Evolutionary conservation across 345 rosid genomes (phyloP).

Genomic region (Chamaenerion angustifolium): DNA sequence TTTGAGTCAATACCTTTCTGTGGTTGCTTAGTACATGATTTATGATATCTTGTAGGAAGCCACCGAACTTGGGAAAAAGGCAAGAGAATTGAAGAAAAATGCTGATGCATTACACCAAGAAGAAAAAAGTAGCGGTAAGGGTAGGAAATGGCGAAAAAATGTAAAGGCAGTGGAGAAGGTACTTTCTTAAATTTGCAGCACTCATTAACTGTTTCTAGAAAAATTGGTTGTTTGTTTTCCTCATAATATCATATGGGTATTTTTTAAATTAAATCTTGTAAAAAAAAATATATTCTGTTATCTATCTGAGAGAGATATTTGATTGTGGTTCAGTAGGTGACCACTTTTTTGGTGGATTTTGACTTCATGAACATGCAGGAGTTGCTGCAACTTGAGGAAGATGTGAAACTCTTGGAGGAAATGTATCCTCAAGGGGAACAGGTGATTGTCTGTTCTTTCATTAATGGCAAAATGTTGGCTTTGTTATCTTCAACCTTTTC

Average conservation of each 20-base stretch:
- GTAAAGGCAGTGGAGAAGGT: slow-evolving; percentile 95
- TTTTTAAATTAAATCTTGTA: too few relatives aligned
- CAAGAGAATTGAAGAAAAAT: slow-evolving; percentile 86
- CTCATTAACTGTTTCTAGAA: neutral
- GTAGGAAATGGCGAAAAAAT: slow-evolving; percentile 95
- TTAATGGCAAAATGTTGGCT: neutral
- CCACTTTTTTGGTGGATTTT: neutral
- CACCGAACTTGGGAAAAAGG: slow-evolving; percentile 95
- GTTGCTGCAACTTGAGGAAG: slow-evolving; percentile 88
- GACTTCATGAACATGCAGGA: slow-evolving; percentile 35
- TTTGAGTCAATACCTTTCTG: slow-evolving; percentile 3
- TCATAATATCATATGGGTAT: too few relatives aligned
- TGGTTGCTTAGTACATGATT: neutral
- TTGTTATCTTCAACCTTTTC: neutral
- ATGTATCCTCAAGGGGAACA: slow-evolving; percentile 98
- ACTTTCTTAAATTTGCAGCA: neutral
- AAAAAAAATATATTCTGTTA: too few relatives aligned
- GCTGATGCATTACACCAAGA: slow-evolving; percentile 94
- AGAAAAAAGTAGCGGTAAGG: slow-evolving; percentile 89
- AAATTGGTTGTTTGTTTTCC: too few relatives aligned
- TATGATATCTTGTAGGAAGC: slow-evolving; percentile 58
- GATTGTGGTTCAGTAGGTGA: too few relatives aligned
- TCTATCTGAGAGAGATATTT: too few relatives aligned
- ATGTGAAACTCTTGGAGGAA: slow-evolving; percentile 92
- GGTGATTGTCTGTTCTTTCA: slow-evolving; percentile 25